phyloP scores from a whole-genome alignment of 768 basidiomycete species.

The Galerina marginata region DNA sequence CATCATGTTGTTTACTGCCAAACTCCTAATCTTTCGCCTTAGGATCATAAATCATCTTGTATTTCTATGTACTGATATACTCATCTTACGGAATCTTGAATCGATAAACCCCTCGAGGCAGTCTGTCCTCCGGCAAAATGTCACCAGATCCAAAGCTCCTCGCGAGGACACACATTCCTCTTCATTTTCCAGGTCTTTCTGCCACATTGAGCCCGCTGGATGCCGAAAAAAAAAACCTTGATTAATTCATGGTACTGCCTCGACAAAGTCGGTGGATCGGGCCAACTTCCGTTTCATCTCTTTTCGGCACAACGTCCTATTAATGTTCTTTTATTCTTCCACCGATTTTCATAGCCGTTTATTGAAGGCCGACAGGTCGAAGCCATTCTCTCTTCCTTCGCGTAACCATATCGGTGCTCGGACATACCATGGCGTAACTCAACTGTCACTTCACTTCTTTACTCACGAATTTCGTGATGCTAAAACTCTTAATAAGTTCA shows the following conservation, averaged over 20 bases:
- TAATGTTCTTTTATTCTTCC: slow-evolving; percentile 19
- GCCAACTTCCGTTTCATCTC: slow-evolving; percentile 19
- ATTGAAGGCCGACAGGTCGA: slow-evolving; percentile 7
- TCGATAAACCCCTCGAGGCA: slow-evolving; percentile 31
- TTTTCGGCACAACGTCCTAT: slow-evolving; percentile 16
- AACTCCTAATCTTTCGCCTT: slow-evolving; percentile 18
- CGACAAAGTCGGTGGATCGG: slow-evolving; percentile 10
- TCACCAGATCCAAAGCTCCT: slow-evolving; percentile 22
- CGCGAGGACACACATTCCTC: slow-evolving; percentile 5
- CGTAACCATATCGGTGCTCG: slow-evolving; percentile 14
- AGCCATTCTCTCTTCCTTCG: neutral
- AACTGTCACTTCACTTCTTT: neutral
- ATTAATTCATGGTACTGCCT: slow-evolving; percentile 22
- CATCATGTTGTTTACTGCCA: slow-evolving; percentile 13
- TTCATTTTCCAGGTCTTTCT: slow-evolving; percentile 15
- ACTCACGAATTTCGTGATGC: slow-evolving; percentile 3
- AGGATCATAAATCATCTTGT: slow-evolving; percentile 16
- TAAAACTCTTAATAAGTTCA: slow-evolving; percentile 8
- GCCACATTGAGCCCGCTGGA: slow-evolving; percentile 16
- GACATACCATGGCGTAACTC: slow-evolving; percentile 7
- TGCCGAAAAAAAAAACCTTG: slow-evolving; percentile 18
- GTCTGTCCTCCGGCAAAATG: slow-evolving; percentile 9
- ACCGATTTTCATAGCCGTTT: slow-evolving; percentile 10
- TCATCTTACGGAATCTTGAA: slow-evolving; percentile 24
- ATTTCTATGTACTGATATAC: slow-evolving; percentile 28